Percentiles rank a stretch among this genome's conserved stretches.
Evolutionary conservation across 352 stramenopile species (phyloP).

Genomic region (Bremia lactucae): DNA sequence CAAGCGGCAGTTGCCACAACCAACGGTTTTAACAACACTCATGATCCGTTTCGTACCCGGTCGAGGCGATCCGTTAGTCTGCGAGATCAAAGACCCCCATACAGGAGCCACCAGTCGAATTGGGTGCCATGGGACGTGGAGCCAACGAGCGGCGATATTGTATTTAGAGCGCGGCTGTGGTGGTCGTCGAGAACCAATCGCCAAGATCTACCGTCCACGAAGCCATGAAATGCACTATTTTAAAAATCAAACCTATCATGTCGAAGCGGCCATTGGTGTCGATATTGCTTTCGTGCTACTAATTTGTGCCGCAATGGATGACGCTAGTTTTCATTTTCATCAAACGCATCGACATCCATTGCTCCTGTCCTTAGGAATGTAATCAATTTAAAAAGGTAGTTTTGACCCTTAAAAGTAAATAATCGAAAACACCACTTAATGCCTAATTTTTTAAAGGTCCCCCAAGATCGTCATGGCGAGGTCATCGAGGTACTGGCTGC

Average conservation of each 20-base stretch:
- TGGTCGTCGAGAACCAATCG: slow-evolving; percentile 19
- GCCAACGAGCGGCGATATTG: slow-evolving; percentile 21
- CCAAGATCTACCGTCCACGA: slow-evolving; percentile 25
- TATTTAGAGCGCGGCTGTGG: slow-evolving; percentile 21
- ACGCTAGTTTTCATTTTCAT: slow-evolving; percentile 21
- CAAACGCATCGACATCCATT: slow-evolving; percentile 10
- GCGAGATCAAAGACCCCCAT: slow-evolving; percentile 23
- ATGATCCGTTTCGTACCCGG: slow-evolving; percentile 25
- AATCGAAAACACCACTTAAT: no score
- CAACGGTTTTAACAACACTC: slow-evolving; percentile 23
- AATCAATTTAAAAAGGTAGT: no score
- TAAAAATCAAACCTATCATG: slow-evolving; percentile 17
- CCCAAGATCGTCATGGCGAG: slow-evolving; percentile 26
- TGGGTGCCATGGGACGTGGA: slow-evolving; percentile 25
- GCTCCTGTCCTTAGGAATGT: slow-evolving; percentile 9
- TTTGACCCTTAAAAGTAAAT: background rate
- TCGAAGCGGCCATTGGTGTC: slow-evolving; percentile 27
- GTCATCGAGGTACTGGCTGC: slow-evolving; percentile 14
- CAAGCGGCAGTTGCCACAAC: slow-evolving; percentile 13
- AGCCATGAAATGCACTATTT: slow-evolving; percentile 15
- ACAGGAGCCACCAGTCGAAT: slow-evolving; percentile 23
- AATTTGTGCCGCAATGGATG: slow-evolving; percentile 31
- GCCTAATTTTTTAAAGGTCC: slow-evolving; percentile 14
- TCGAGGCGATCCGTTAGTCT: slow-evolving; percentile 20
- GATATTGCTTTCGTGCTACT: slow-evolving; percentile 24